Percentiles rank a stretch among this genome's conserved stretches.
Evolutionary conservation across 202 grass and related monocot genomes (phyloP).

Genomic region (Carex sylvatica): DNA sequence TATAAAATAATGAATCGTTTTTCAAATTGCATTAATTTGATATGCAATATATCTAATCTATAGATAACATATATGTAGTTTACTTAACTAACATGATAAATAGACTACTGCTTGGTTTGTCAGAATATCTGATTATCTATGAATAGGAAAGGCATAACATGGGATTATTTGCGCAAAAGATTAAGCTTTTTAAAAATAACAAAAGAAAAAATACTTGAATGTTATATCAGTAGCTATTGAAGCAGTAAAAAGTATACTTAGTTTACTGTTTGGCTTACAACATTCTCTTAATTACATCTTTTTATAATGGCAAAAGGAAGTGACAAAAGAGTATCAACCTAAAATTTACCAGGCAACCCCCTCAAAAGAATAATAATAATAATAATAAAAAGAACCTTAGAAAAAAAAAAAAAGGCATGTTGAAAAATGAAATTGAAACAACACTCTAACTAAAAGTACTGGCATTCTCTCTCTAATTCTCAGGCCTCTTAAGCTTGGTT

Average conservation of each 20-base stretch:
- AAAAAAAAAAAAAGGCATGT: background rate
- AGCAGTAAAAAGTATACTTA: background rate
- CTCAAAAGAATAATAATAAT: background rate
- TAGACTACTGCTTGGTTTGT: background rate
- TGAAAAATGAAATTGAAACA: background rate
- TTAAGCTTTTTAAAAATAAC: background rate
- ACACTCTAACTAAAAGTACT: background rate
- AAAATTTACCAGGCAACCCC: background rate
- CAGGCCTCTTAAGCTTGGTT: constrained; percentile 35
- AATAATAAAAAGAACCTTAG: background rate
- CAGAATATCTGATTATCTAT: background rate
- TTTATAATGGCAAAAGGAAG: background rate
- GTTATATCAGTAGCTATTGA: background rate
- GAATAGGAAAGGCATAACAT: background rate
- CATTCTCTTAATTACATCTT: background rate
- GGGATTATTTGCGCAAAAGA: background rate
- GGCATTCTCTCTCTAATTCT: background rate
- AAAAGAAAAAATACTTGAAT: background rate
- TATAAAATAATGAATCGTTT: too few species aligned
- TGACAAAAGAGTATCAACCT: background rate
- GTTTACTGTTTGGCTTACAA: background rate
- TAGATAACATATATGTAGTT: too few species aligned
- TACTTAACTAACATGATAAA: background rate
- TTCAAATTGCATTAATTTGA: too few species aligned
- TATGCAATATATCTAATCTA: too few species aligned